phyloP scores from a whole-genome alignment of 495 filamentous ascomycete species.

The Aspergillus homomorphus region DNA sequence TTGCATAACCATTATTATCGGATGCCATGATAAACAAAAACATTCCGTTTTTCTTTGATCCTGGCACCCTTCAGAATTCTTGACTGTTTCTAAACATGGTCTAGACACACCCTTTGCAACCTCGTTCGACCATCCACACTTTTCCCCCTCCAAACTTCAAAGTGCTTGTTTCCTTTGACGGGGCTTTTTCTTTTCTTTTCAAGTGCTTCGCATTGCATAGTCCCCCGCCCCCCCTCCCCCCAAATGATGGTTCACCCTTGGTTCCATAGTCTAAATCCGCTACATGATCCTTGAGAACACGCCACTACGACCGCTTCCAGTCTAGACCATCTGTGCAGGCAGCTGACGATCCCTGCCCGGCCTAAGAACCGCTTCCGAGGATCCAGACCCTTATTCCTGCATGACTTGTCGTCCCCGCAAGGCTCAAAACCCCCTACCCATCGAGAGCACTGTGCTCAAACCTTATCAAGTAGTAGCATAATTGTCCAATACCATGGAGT shows the following conservation, averaged over 20 bases:
- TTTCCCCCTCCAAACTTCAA: background rate
- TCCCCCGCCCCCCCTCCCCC: too few species aligned
- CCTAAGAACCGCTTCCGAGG: too few species aligned
- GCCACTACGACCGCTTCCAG: too few species aligned
- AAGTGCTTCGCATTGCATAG: too few species aligned
- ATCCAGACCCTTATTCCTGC: too few species aligned
- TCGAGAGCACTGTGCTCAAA: background rate
- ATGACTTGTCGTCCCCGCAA: too few species aligned
- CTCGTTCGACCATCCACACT: too few species aligned
- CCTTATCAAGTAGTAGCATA: background rate
- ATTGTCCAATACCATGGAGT: conserved; percentile 22
- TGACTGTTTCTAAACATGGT: background rate
- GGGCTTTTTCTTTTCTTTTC: background rate
- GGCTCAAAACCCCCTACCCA: background rate
- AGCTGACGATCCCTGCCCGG: too few species aligned
- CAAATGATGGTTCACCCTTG: too few species aligned
- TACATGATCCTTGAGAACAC: too few species aligned
- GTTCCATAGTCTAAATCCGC: too few species aligned
- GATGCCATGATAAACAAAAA: background rate
- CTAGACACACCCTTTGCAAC: background rate
- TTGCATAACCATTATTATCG: background rate
- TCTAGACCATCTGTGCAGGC: too few species aligned
- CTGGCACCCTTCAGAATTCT: background rate
- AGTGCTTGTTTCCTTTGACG: background rate
- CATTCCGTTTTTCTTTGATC: background rate